Evolutionary conservation across 75 land plant genomes (phyloP).

Genomic region (Isoetes taiwanensis): DNA sequence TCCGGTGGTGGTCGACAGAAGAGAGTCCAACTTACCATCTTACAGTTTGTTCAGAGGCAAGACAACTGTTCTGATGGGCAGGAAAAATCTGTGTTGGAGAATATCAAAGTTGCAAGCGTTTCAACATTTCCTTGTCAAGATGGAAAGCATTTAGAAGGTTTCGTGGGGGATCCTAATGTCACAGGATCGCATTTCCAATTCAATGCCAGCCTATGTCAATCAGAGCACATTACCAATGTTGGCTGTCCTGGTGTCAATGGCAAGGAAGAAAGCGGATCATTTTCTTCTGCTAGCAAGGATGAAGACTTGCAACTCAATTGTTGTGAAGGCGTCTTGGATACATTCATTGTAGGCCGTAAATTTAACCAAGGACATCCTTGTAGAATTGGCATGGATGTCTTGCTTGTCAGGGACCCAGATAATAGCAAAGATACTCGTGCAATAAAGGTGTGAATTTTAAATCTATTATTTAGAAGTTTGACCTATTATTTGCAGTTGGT

Average conservation of each 20-base stretch:
- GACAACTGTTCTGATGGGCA: too few relatives aligned
- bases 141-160: not conserved
- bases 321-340: conserved; percentile 19
- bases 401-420: conserved; percentile 38
- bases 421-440: conserved; percentile 70
- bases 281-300: not conserved
- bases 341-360: conserved; percentile 61
- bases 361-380: conserved; percentile 34
- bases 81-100: too few relatives aligned
- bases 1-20: conserved; percentile 4
- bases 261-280: too few relatives aligned
- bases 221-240: not conserved
- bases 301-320: conserved; percentile 7
- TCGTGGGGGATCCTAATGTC: not conserved
- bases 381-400: conserved; percentile 27
- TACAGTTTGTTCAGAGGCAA: not conserved
- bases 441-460: conserved; percentile 45
- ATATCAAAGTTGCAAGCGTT: too few relatives aligned
- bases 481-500: not conserved
- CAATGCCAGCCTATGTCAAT: not conserved
- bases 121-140: too few relatives aligned
- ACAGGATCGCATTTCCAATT: not conserved
- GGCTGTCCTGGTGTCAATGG: not conserved
- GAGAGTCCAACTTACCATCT: conserved; percentile 16
- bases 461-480: not conserved